phyloP scores from a whole-genome alignment of 768 basidiomycete species.

The Leccinum subgranulosum region DNA sequence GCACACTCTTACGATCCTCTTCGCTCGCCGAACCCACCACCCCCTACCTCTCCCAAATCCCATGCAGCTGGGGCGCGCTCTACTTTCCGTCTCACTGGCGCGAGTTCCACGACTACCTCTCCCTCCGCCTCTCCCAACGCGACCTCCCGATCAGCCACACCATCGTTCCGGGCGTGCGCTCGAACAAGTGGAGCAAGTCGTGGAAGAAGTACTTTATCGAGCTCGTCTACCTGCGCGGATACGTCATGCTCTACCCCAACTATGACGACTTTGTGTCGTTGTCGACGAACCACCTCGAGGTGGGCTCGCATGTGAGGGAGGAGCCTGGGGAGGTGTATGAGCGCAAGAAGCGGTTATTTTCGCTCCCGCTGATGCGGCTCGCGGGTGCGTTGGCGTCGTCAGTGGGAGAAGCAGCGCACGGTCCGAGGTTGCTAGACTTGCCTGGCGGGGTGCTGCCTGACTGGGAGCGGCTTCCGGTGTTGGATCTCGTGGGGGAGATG shows the following conservation, averaged over 20 bases:
- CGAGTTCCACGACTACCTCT: constrained; percentile 78
- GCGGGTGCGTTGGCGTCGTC: constrained; percentile 12
- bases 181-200: constrained; percentile 75
- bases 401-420: constrained; percentile 5
- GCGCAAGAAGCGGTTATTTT: constrained; percentile 62
- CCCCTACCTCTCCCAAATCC: constrained; percentile 83
- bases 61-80: constrained; percentile 89
- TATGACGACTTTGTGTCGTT: constrained; percentile 66
- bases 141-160: constrained; percentile 30
- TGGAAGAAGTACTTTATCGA: constrained; percentile 94
- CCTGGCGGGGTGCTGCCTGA: constrained; percentile 52
- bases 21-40: constrained; percentile 44
- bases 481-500: constrained; percentile 62
- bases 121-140: constrained; percentile 60
- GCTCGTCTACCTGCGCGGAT: constrained; percentile 74
- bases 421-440: constrained; percentile 49
- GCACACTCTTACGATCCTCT: constrained; percentile 46
- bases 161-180: constrained; percentile 74
- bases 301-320: constrained; percentile 73
- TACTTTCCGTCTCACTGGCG: constrained; percentile 91
- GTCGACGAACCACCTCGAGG: constrained; percentile 89
- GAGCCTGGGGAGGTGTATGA: constrained; percentile 42
- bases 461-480: constrained; percentile 56
- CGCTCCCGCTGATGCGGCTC: constrained; percentile 64
- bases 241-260: constrained; percentile 89